Evolutionary conservation across 2,329 filamentous ascomycete genomes (phyloP), one percentile per base, ranked within the genome.

Genomic region (Dactylellina leptospora): DNA sequence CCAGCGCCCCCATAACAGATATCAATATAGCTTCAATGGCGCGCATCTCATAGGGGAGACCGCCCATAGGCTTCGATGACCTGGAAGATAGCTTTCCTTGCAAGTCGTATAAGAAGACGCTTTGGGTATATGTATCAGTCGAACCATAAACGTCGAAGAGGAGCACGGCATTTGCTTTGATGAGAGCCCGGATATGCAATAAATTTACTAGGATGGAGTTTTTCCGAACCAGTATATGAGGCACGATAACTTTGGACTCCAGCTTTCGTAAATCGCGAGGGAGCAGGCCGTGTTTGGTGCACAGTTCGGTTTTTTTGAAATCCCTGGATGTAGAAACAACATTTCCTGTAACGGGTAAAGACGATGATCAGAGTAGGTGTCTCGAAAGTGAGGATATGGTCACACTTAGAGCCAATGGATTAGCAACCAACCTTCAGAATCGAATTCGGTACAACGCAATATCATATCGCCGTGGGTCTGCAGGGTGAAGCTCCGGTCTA

Each of bases 261-360:
- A 99, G 97, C 81, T 99, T 99, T 77, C 95, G 90, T 63, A 99
- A 84, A 82, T 99, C 95, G 73, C 95, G 93, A 62, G 95, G 93
- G 51, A 97, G 85, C 23, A 97, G 85, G 42, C 93, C 93, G 79
- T 96, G 97, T 90, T 93, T 97, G 58, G 93, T 92, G 80, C 97
- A 97, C 48, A 99, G 84, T 82, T 99, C 95, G 77, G 88, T 95
- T 84, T 99, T 99, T 82, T 95, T 96, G 81, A 97, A 97, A 80
- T 97, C 95, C 69, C 92, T 92, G 78, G 96, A 96, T 18, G 96
- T 90, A 66, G 97, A 83, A 18, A 93, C 96, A 23, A 97, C 92
- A 76, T 96, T 90, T 40, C 76, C 76, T 76, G 38, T 25, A 5
- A 30, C 13, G 45, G 22, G 9, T 20, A 44, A 11, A 33, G 27